A percentile compares a stretch with the other conserved stretches of the same genome.
phyloP scores from a whole-genome alignment of 305 asterid species.

The Withania somnifera region DNA sequence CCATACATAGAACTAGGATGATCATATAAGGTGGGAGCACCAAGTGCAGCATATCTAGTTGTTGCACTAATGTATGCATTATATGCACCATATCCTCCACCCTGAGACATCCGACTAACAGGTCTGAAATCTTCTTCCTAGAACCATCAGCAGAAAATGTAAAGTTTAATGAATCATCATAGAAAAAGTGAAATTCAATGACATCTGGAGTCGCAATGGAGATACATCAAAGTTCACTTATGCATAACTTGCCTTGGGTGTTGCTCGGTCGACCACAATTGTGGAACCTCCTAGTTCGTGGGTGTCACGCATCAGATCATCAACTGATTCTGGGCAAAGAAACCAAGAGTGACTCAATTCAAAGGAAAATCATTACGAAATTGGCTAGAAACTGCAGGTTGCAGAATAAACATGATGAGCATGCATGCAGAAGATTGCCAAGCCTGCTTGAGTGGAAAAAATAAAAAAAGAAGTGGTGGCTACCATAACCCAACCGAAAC shows the following conservation, averaged over 20 bases:
- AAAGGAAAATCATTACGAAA: not conserved
- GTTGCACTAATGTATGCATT: slow-evolving; percentile 86
- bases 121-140: slow-evolving; percentile 90
- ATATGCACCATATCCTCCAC: slow-evolving; percentile 94
- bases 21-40: slow-evolving; percentile 93
- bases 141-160: slow-evolving; percentile 3
- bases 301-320: slow-evolving; percentile 84
- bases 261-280: slow-evolving; percentile 93
- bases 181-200: not conserved
- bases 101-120: slow-evolving; percentile 55
- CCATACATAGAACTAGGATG: slow-evolving; percentile 65
- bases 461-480: not conserved
- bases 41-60: slow-evolving; percentile 94
- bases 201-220: not conserved
- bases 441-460: not conserved
- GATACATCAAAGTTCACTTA: not conserved
- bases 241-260: slow-evolving; percentile 58
- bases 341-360: not conserved
- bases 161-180: not conserved
- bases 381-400: not conserved
- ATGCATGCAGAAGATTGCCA: not conserved
- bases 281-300: slow-evolving; percentile 93
- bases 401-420: not conserved
- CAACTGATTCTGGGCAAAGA: slow-evolving; percentile 73
- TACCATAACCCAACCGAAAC: not conserved